Evolutionary conservation across 202 grass and related monocot species (phyloP).

Genomic region (Musa balbisiana): DNA sequence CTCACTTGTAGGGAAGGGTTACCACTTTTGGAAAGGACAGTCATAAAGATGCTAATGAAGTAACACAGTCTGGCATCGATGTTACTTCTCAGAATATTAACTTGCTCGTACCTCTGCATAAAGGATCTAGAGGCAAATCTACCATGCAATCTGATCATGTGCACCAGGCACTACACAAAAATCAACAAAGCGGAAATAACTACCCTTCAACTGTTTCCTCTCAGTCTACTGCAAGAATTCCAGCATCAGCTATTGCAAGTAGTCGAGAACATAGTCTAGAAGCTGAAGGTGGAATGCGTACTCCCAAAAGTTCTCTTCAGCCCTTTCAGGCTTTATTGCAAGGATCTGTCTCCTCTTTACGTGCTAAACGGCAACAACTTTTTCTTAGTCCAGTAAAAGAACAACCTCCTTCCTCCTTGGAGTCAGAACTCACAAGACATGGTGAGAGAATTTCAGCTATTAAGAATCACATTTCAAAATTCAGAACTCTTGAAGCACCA

Average conservation of each 20-base stretch:
- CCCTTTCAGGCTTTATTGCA: constrained; percentile 19
- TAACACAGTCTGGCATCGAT: constrained; percentile 11
- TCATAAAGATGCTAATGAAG: constrained; percentile 14
- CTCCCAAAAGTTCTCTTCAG: constrained; percentile 35
- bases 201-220: constrained; percentile 18
- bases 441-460: constrained; percentile 49
- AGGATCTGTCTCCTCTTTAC: constrained; percentile 49
- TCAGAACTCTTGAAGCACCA: constrained; percentile 32
- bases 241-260: constrained; percentile 14
- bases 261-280: constrained; percentile 24
- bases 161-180: constrained; percentile 16
- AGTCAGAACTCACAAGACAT: constrained; percentile 39
- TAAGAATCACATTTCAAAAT: constrained; percentile 27
- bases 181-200: constrained; percentile 32
- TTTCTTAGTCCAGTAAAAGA: constrained; percentile 24
- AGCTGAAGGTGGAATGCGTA: constrained; percentile 29
- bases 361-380: constrained; percentile 36
- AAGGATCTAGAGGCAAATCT: constrained; percentile 19
- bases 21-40: constrained; percentile 15
- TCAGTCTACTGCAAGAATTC: constrained; percentile 16
- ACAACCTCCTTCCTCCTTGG: constrained; percentile 26
- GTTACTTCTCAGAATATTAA: constrained; percentile 22
- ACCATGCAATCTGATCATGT: constrained; percentile 18
- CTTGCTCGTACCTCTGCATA: constrained; percentile 20
- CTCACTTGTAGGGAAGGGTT: neutral